These are phyloP conservation scores for Asterochloris erici DNA, from an alignment of 139 green algal genomes.

Conservation along the genomic window DNA sequence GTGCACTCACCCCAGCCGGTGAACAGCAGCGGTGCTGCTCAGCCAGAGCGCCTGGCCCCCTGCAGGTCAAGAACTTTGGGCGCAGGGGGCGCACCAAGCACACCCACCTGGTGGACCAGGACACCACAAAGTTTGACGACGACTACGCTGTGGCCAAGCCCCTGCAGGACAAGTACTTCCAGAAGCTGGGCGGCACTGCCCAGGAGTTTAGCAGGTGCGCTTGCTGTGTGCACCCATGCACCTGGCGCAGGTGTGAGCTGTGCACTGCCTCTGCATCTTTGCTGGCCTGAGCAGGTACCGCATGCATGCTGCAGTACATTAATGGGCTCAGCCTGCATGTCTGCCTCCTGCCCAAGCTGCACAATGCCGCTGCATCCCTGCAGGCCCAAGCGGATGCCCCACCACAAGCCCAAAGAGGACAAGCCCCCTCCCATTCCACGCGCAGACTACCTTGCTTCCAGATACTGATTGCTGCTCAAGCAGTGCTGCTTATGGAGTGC, in stretches of 20 bases:
- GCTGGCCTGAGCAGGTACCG: not conserved
- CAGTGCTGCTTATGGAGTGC: too few relatives aligned
- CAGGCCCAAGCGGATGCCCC: too few relatives aligned
- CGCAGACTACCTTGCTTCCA: too few relatives aligned
- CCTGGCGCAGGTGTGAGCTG: not conserved
- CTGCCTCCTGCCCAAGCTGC: too few relatives aligned
- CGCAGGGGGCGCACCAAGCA: slow-evolving; percentile 88
- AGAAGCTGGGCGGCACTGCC: not conserved
- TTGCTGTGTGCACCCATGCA: too few relatives aligned
- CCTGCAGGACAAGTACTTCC: slow-evolving; percentile 11
- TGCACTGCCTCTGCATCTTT: not conserved
- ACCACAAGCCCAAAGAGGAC: too few relatives aligned
- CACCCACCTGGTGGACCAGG: slow-evolving; percentile 84
- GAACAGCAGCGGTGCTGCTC: not conserved
- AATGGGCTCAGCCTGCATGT: too few relatives aligned
- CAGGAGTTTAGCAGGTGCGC: not conserved
- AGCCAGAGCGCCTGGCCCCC: not conserved
- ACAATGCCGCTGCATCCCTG: too few relatives aligned
- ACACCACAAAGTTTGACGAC: slow-evolving; percentile 65
- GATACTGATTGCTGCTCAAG: too few relatives aligned
- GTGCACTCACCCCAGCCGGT: too few relatives aligned
- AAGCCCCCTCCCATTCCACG: too few relatives aligned
- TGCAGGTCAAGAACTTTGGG: slow-evolving; percentile 93
- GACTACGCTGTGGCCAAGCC: not conserved
- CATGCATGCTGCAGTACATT: too few relatives aligned